These are phyloP conservation scores for Westerdykella aurantiaca DNA, from an alignment of 2,329 filamentous ascomycete genomes.

Conservation along the genomic window DNA sequence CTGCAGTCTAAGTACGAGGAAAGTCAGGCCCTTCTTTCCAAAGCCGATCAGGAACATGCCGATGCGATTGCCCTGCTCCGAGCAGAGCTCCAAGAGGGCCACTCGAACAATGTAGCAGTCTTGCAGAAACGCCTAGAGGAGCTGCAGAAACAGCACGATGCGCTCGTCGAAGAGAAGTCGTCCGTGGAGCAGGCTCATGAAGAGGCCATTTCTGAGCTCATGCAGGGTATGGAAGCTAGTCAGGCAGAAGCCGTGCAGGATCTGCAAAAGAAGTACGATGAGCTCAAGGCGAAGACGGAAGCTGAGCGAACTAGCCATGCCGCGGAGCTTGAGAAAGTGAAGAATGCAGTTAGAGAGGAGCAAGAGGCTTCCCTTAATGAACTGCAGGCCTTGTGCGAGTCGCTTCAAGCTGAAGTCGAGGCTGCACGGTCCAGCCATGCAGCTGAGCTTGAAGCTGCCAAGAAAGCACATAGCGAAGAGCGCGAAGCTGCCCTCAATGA, in stretches of 20 bases:
- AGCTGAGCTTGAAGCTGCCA: constrained; percentile 1
- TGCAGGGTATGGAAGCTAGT: constrained; percentile 30
- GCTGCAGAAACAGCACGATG: constrained; percentile 21
- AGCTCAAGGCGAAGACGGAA: constrained; percentile 18
- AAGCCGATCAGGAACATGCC: constrained; percentile 25
- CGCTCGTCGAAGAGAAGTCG: constrained; percentile 25
- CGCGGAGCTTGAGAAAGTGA: constrained; percentile 11
- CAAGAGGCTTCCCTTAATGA: background rate
- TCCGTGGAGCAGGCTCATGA: constrained; percentile 29
- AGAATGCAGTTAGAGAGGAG: constrained; percentile 3
- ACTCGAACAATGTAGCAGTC: constrained; percentile 21
- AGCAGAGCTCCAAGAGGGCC: constrained; percentile 24
- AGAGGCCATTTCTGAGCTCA: constrained; percentile 32
- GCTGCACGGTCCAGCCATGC: background rate
- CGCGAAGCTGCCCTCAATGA: background rate
- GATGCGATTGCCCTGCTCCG: constrained; percentile 27
- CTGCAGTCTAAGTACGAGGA: constrained; percentile 22
- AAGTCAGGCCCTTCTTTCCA: constrained; percentile 18
- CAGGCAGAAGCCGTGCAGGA: constrained; percentile 29
- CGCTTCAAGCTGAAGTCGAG: background rate
- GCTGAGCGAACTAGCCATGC: constrained; percentile 13
- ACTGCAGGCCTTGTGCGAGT: background rate
- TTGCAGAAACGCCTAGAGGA: constrained; percentile 24
- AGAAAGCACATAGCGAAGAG: background rate
- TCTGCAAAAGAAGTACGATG: constrained; percentile 30